Percentiles rank a stretch among this genome's conserved stretches.
phyloP scores from a whole-genome alignment of 2,329 filamentous ascomycete genomes.

The Cytospora chrysosperma region DNA sequence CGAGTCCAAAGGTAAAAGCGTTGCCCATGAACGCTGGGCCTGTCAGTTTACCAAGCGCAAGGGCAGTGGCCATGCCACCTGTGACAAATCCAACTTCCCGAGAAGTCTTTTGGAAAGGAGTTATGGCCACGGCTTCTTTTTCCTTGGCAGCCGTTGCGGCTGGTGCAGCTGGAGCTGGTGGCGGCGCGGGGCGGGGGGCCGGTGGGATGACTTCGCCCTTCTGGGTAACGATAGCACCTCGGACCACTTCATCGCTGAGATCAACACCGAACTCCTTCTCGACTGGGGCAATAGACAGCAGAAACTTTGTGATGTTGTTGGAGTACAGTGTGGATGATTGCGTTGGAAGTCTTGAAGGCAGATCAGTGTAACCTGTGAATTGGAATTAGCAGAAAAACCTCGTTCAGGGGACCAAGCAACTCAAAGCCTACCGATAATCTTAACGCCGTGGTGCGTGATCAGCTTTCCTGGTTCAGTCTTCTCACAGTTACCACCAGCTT shows the following conservation, averaged over 20 bases:
- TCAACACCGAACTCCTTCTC: conserved; percentile 80
- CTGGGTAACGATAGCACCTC: conserved; percentile 78
- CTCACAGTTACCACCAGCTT: conserved; percentile 86
- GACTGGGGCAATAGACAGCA: conserved; percentile 77
- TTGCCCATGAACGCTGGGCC: conserved; percentile 86
- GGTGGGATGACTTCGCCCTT: conserved; percentile 75
- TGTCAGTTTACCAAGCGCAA: conserved; percentile 78
- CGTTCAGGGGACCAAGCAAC: too few relatives aligned
- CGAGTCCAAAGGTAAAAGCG: conserved; percentile 79
- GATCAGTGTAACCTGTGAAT: conserved; percentile 71
- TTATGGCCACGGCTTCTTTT: conserved; percentile 63
- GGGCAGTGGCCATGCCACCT: conserved; percentile 71
- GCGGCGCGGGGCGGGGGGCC: conserved; percentile 66
- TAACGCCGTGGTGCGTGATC: conserved; percentile 71
- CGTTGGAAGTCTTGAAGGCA: conserved; percentile 81
- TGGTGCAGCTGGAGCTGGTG: conserved; percentile 52
- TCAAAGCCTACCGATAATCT: conserved; percentile 66
- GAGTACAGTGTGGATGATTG: conserved; percentile 89
- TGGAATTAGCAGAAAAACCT: not conserved
- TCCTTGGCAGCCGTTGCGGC: conserved; percentile 54
- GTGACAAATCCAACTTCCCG: conserved; percentile 74
- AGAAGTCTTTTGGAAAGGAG: conserved; percentile 77
- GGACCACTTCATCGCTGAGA: conserved; percentile 79
- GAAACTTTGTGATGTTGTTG: conserved; percentile 88
- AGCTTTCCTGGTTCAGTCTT: conserved; percentile 74